Conservation (phyloP, 768 basidiomycete species). For the Lactarius tabidus region DNA sequence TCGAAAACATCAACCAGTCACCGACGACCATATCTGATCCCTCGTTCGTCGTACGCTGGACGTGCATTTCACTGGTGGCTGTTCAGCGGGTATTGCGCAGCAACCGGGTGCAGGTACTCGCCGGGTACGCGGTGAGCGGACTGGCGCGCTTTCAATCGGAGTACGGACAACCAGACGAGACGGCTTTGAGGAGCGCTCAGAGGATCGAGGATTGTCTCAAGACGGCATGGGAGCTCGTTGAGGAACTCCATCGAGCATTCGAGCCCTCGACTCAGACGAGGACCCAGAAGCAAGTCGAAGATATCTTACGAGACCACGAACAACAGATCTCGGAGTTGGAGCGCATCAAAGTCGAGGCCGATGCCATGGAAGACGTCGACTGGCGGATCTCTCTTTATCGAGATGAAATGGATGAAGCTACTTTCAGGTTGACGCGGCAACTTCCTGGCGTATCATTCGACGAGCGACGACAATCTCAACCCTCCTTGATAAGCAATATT, state of each 20-base stretch:
- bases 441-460: neutral
- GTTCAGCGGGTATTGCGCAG: neutral
- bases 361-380: neutral
- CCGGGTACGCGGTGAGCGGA: neutral
- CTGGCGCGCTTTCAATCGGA: conserved; percentile 3
- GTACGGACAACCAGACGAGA: too few species aligned
- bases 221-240: neutral
- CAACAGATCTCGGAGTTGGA: too few species aligned
- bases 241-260: neutral
- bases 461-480: neutral
- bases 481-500: neutral
- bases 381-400: neutral
- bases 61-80: too few species aligned
- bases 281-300: neutral
- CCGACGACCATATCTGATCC: neutral
- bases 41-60: neutral
- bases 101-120: neutral
- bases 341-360: neutral
- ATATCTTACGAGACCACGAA: too few species aligned
- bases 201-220: too few species aligned
- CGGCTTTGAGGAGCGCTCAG: too few species aligned
- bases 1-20: neutral
- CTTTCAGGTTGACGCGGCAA: neutral
- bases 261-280: neutral
- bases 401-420: neutral